phyloP scores from a whole-genome alignment of 1,284 basidiomycete species.

The Rhodotorula sp. region DNA sequence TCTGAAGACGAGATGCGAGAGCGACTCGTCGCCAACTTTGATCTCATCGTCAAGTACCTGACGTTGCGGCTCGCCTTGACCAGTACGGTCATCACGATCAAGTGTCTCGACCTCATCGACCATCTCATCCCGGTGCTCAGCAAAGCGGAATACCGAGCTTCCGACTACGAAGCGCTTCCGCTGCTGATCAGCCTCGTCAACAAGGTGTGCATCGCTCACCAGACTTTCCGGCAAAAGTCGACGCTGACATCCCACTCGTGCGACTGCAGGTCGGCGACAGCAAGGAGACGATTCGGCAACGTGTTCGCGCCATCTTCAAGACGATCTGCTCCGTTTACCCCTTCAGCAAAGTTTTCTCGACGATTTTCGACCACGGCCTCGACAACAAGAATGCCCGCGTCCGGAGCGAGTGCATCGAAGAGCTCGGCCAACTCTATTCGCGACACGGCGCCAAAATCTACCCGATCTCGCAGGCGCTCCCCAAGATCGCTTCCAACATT shows the following conservation, averaged over 20 bases:
- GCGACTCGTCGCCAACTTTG: conserved; percentile 83
- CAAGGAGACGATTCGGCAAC: conserved; percentile 52
- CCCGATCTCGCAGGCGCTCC: conserved; percentile 70
- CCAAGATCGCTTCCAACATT: conserved; percentile 74
- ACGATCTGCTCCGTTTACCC: conserved; percentile 66
- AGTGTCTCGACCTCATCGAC: conserved; percentile 85
- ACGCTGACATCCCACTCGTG: background rate
- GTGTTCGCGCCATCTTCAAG: conserved; percentile 55
- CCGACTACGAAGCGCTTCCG: conserved; percentile 81
- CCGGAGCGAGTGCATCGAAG: conserved; percentile 78
- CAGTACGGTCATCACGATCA: conserved; percentile 85
- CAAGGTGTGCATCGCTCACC: conserved; percentile 62
- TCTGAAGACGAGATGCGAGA: conserved; percentile 61
- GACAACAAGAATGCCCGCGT: conserved; percentile 88
- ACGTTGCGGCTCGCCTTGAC: conserved; percentile 89
- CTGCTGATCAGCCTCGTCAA: conserved; percentile 87
- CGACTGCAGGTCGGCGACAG: conserved; percentile 54
- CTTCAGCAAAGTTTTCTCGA: conserved; percentile 83
- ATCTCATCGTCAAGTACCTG: conserved; percentile 89
- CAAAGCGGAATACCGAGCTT: conserved; percentile 74
- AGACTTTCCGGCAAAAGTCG: background rate
- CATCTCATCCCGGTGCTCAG: conserved; percentile 70
- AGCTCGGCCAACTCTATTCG: conserved; percentile 72
- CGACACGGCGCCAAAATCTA: conserved; percentile 77
- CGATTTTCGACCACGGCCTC: conserved; percentile 80